Percentiles rank a stretch among this genome's conserved stretches.
These are phyloP conservation scores for Fusarium chlamydosporum DNA, from an alignment of 2,329 filamentous ascomycete genomes.

Conservation along the genomic window DNA sequence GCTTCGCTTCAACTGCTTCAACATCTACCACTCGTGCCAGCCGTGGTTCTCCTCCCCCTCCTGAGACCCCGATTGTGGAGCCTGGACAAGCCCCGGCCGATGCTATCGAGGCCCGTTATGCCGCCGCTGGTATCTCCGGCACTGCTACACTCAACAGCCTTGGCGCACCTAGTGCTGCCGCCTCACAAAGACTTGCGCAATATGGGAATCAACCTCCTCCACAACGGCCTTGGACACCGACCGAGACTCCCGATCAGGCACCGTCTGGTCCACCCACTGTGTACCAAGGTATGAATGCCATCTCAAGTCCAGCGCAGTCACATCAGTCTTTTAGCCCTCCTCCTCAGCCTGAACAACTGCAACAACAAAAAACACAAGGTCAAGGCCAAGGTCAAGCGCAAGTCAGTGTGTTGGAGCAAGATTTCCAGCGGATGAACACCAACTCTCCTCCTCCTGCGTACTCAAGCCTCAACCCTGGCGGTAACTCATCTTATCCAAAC, in stretches of 20 bases:
- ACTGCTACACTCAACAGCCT: conserved; percentile 85
- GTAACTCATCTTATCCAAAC: conserved; percentile 75
- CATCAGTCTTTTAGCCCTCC: conserved; percentile 55
- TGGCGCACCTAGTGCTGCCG: conserved; percentile 79
- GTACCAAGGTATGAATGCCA: conserved; percentile 86
- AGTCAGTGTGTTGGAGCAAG: conserved; percentile 83
- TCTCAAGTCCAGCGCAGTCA: conserved; percentile 65
- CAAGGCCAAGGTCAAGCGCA: conserved; percentile 59
- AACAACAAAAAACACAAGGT: conserved; percentile 50
- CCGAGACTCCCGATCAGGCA: conserved; percentile 86
- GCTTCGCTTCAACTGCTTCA: conserved; percentile 85
- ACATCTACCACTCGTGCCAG: conserved; percentile 93
- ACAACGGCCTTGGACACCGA: conserved; percentile 89
- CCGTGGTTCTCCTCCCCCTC: conserved; percentile 92
- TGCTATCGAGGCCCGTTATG: conserved; percentile 92
- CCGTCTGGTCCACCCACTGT: conserved; percentile 92
- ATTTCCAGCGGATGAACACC: conserved; percentile 84
- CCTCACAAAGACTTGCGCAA: conserved; percentile 83
- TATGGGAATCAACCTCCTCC: conserved; percentile 69
- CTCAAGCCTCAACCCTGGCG: conserved; percentile 76
- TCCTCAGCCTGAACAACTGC: conserved; percentile 56
- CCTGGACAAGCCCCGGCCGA: conserved; percentile 79
- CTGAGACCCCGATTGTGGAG: conserved; percentile 88
- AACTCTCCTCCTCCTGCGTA: conserved; percentile 96
- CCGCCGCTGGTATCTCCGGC: conserved; percentile 89